Percentiles rank a stretch among this genome's conserved stretches.
phyloP scores from a whole-genome alignment of 176 grass and related monocot species.

The Rhipidocladum racemiflorum region DNA sequence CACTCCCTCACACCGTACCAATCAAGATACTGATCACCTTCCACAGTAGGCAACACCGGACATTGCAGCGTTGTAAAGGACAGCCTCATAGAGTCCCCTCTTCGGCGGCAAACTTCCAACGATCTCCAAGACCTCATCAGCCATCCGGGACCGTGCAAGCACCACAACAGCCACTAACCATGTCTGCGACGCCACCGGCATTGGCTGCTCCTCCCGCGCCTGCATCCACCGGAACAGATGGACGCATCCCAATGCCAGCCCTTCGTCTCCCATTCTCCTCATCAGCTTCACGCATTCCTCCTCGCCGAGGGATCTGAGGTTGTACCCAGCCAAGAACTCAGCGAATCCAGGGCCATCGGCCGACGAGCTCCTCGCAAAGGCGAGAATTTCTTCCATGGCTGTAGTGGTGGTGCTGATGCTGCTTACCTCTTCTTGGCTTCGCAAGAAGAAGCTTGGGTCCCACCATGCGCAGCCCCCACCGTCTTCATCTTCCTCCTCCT shows the following conservation, averaged over 20 bases:
- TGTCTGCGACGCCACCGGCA: background rate
- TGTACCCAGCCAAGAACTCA: slow-evolving; percentile 14
- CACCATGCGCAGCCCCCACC: slow-evolving; percentile 8
- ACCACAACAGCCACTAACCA: slow-evolving; percentile 26
- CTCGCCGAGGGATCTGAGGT: background rate
- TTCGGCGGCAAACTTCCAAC: background rate
- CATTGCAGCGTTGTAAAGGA: slow-evolving; percentile 41
- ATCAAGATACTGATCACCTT: slow-evolving; percentile 29
- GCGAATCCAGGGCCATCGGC: background rate
- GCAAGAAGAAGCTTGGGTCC: slow-evolving; percentile 27
- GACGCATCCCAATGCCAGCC: slow-evolving; percentile 29
- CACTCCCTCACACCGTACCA: background rate
- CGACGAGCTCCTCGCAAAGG: background rate
- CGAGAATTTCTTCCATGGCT: slow-evolving; percentile 43
- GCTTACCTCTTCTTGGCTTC: slow-evolving; percentile 1
- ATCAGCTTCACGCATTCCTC: slow-evolving; percentile 3
- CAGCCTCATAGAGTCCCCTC: slow-evolving; percentile 12
- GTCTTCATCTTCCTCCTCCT: background rate
- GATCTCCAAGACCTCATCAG: slow-evolving; percentile 35
- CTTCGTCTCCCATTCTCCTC: slow-evolving; percentile 33
- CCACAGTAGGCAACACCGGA: slow-evolving; percentile 18
- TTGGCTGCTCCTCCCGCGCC: background rate
- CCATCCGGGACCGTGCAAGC: slow-evolving; percentile 30
- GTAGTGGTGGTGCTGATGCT: background rate
- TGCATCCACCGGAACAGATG: slow-evolving; percentile 35